Base-by-base conservation (phyloP, 352 stramenopile species). In the Globisporangium sylvaticum region DNA sequence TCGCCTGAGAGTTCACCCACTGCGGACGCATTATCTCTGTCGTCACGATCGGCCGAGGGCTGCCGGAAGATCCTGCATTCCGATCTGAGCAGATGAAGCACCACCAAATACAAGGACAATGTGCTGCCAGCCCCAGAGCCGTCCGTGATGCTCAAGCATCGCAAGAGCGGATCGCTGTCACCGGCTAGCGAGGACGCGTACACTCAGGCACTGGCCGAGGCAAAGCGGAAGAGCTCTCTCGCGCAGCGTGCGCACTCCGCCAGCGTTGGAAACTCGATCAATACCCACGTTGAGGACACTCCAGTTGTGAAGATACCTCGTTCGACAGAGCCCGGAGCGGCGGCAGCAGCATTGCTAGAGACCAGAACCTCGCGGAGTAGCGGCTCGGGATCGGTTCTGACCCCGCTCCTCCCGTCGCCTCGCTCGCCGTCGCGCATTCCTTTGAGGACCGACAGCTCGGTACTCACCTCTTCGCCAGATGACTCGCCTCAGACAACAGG, bases 171-270 rank as follows among this genome's bases (percentile, higher is more conserved):
- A 7, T 37, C 37, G 20, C 25, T 66, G 24, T 44, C 39, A 2
- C 31, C 29, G 7, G 1, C 4, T 18, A 68, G 50, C 2, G 50
- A 31, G 27, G 54, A 58, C n/a, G 25, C 44, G 39, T 59, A 68
- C 22, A n/a, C 15, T 2, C 64, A 68, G 24, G 29, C 55, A 8
- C 55, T 68, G 18, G 39, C 62, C 2, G 37, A 46, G 6, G 62
- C 37, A 9, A 58, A 66, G 32, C 52, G 34, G 6, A 66, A 66
- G 37, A 58, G 62, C 52, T 58, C 61, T 5, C 31, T 60, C n/a
- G 29, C 24, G 2, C 61, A 66, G 14, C 32, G 32, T 44, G 22
- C 12, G 3, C 39, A 42, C 25, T 34, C 37, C 1, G 15, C 18
- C 20, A 62, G 27, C 37, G 12, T 42, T 24, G 14, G 62, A 20